Conservation (phyloP, 2,329 filamentous ascomycete genomes). For the Pleurostoma richardsiae region DNA sequence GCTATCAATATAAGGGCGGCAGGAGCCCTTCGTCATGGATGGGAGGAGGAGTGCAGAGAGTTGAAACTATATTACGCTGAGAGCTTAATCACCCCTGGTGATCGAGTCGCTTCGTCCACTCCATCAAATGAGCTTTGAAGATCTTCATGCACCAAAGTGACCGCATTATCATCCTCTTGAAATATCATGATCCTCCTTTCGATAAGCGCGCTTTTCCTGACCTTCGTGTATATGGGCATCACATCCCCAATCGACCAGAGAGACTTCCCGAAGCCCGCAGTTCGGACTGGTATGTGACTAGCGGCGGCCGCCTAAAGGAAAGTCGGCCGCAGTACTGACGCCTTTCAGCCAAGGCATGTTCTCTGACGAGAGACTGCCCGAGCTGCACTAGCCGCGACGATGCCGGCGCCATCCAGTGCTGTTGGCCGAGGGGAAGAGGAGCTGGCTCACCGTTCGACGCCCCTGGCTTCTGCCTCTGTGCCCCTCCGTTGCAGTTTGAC, state of each 20-base stretch:
- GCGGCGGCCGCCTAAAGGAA: not conserved
- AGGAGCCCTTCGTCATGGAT: too few species aligned
- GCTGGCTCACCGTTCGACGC: conserved; percentile 6
- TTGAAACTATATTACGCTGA: too few species aligned
- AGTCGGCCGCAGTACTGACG: not conserved
- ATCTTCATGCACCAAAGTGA: too few species aligned
- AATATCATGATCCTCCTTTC: too few species aligned
- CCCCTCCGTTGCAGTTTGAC: conserved; percentile 3
- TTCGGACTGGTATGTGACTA: not conserved
- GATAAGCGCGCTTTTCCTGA: not conserved
- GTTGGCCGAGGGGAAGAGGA: conserved; percentile 5
- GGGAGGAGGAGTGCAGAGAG: too few species aligned
- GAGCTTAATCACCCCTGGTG: too few species aligned
- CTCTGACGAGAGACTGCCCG: conserved; percentile 4
- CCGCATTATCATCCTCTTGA: too few species aligned
- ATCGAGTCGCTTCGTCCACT: too few species aligned
- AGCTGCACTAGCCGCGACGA: conserved; percentile 1
- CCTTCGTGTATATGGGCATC: not conserved
- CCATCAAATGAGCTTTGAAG: too few species aligned
- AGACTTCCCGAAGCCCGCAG: not conserved
- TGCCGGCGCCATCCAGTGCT: conserved; percentile 4
- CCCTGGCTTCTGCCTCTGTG: conserved; percentile 8
- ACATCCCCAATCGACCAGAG: not conserved
- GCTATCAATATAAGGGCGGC: too few species aligned
- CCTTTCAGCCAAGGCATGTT: conserved; percentile 1